These are phyloP conservation scores for Fusarium musae DNA, from an alignment of 2,329 filamentous ascomycete species.

Conservation along the genomic window DNA sequence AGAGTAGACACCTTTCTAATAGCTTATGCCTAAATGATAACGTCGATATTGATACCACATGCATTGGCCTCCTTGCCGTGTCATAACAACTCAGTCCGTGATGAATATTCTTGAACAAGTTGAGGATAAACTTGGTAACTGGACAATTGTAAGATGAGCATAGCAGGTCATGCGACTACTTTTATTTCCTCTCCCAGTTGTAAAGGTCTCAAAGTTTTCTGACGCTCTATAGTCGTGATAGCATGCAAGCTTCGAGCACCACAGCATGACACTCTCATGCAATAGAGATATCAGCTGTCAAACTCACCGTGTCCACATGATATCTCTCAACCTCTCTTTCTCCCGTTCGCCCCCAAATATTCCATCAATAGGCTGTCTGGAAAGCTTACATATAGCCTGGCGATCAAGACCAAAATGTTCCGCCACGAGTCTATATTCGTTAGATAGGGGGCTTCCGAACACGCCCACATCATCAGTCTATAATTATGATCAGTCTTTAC, in stretches of 20 bases:
- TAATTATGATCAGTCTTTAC: neutral
- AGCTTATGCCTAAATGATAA: constrained; percentile 9
- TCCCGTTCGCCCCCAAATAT: constrained; percentile 75
- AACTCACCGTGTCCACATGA: constrained; percentile 57
- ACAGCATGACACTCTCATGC: neutral
- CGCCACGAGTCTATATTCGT: constrained; percentile 80
- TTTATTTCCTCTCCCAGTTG: neutral
- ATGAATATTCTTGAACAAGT: neutral
- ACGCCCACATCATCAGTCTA: constrained; percentile 88
- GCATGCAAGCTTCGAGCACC: neutral
- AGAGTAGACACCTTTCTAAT: constrained; percentile 27
- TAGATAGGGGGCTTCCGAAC: constrained; percentile 79
- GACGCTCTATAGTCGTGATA: neutral
- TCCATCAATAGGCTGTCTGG: constrained; percentile 68
- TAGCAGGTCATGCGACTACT: neutral
- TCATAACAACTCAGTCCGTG: neutral
- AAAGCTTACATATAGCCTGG: constrained; percentile 62
- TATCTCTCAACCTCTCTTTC: constrained; percentile 63
- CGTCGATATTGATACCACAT: constrained; percentile 18
- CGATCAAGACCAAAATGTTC: constrained; percentile 71
- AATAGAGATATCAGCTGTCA: neutral
- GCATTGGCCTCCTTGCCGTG: neutral
- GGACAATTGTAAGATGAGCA: neutral
- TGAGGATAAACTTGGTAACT: neutral
- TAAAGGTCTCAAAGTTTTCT: neutral